Conservation (phyloP, 2,329 filamentous ascomycete species). For the Phialemonium atrogriseum region DNA sequence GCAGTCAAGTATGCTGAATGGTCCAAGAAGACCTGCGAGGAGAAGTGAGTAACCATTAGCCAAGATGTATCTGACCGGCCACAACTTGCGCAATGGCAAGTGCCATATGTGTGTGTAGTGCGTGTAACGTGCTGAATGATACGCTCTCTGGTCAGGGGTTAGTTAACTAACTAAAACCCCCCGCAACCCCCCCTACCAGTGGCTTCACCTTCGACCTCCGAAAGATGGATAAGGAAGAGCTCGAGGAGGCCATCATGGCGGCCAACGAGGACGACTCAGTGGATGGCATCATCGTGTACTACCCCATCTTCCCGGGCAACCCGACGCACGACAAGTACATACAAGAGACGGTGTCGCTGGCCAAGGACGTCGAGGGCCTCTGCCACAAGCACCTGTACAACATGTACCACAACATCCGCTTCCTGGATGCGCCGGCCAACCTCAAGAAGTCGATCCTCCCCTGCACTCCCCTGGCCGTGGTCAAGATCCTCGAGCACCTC, state of each 20-base stretch:
- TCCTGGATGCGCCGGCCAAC: constrained; percentile 71
- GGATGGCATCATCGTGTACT: constrained; percentile 95
- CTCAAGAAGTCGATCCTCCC: constrained; percentile 85
- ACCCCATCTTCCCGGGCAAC: constrained; percentile 81
- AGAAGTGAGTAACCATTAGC: constrained; percentile 64
- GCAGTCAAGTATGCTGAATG: constrained; percentile 92
- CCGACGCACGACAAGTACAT: constrained; percentile 87
- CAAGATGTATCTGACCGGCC: no score
- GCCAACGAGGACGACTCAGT: constrained; percentile 73
- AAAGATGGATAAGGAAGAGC: constrained; percentile 73
- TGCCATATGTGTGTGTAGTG: constrained; percentile 3
- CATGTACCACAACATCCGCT: constrained; percentile 98
- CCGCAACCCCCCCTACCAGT: constrained; percentile 34
- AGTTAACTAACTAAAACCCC: constrained; percentile 4
- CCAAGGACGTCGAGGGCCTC: constrained; percentile 93
- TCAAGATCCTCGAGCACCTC: constrained; percentile 94
- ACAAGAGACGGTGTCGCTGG: constrained; percentile 82
- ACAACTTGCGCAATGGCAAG: no score
- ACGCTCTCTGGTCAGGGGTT: background rate
- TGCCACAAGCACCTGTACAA: constrained; percentile 94
- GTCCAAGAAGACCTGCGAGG: constrained; percentile 92
- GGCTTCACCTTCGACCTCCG: constrained; percentile 86
- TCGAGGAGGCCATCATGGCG: constrained; percentile 79
- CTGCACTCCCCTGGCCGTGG: constrained; percentile 89
- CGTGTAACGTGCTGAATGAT: constrained; percentile 1